Base-by-base conservation (phyloP, 306 rosid genomes). In the Trichosanthes truncata region DNA sequence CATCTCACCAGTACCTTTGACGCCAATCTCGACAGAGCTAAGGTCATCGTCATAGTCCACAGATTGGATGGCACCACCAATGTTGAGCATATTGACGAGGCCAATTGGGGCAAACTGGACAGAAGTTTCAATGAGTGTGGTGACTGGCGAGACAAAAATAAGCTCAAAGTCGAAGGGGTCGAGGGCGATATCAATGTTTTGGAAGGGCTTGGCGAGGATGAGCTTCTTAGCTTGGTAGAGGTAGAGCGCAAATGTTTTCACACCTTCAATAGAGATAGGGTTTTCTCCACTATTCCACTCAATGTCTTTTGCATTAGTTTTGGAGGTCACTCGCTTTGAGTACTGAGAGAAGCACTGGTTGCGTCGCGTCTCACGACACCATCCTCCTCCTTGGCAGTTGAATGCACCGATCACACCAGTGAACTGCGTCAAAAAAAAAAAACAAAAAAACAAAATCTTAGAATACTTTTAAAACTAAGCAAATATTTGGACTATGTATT, bases 351-450 rank as follows among this genome's bases (percentile, higher is more conserved):
- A 87, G 68, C 97, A 87, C 55, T 92, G 91, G 88, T 88, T 95
- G 51, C 91, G 86, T 71, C 98, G 88, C 0, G 84, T 81, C 40
- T 95, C 98, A 0, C 86, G 90, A 51, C 73, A 77, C 98, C 98
- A 95, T 0, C 98, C 98, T 77, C 98, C 98, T 83, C 97, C 98
- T 86, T 95, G 98, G 74, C 97, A 95, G 60, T 95, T 95, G 73
- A 95, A 95, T 77, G 90, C 96, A 0, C 98, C 98, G 25, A 95
- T 60, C 55, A 92, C 98, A n/a, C 98, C 97, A 8, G 87, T 92
- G 78, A 82, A 84, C 97, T 94, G 0, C 52, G 71, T 66, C 12
- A 69, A 6, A 12, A 63, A 53, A 36, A 12, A 41, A 41, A 6
- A 41, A n/a, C n/a, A 14, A 69, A 6, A 12, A 63, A 53, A 36